Conservation (phyloP, 2,329 filamentous ascomycete species). For the Clonostachys solani region DNA sequence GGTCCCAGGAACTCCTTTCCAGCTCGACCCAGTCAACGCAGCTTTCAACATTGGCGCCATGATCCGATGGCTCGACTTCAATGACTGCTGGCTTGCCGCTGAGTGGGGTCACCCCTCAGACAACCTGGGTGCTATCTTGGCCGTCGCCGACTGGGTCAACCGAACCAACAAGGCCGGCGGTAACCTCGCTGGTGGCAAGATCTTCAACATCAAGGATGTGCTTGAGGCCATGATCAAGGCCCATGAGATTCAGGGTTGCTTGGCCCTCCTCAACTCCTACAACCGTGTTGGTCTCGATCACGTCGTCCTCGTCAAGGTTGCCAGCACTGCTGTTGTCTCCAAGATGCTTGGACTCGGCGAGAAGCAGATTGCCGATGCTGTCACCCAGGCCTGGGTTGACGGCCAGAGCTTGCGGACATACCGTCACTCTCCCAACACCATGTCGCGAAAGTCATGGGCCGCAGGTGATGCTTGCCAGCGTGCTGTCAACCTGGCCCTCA, state of each 20-base stretch:
- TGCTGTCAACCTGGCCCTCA: conserved; percentile 85
- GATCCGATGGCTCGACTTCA: conserved; percentile 99
- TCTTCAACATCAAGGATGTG: conserved; percentile 84
- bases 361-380: conserved; percentile 88
- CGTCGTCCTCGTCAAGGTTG: conserved; percentile 96
- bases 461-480: conserved; percentile 97
- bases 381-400: conserved; percentile 97
- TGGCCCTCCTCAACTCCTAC: conserved; percentile 96
- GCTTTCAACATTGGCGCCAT: conserved; percentile 99
- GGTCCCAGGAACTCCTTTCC: conserved; percentile 87
- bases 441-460: conserved; percentile 99
- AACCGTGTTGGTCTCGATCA: conserved; percentile 99
- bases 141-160: conserved; percentile 95
- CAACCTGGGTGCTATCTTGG: conserved; percentile 94
- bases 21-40: conserved; percentile 90
- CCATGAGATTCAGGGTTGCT: conserved; percentile 96
- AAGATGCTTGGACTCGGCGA: conserved; percentile 91
- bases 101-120: conserved; percentile 99
- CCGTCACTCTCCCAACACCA: conserved; percentile 96
- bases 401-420: conserved; percentile 95
- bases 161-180: conserved; percentile 74
- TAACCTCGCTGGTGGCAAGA: conserved; percentile 83
- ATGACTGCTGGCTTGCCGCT: conserved; percentile 98
- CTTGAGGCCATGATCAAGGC: conserved; percentile 99
- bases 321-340: conserved; percentile 87